These are phyloP conservation scores for Candida taoyuanica DNA, from an alignment of 805 yeast species.

Conservation along the genomic window DNA sequence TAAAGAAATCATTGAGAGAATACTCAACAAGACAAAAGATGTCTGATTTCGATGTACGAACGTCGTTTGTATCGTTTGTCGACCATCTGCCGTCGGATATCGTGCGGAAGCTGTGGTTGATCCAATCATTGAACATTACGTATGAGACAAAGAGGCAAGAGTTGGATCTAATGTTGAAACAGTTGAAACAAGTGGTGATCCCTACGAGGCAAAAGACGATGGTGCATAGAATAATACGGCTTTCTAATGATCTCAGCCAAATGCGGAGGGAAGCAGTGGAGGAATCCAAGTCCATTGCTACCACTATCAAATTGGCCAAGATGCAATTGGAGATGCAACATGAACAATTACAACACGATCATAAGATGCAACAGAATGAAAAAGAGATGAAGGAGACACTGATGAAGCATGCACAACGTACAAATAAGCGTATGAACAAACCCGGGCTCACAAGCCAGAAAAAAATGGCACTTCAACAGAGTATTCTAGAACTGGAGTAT, in stretches of 20 bases:
- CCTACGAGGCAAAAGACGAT: slow-evolving; percentile 8
- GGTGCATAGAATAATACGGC: slow-evolving; percentile 4
- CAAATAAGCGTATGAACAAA: slow-evolving; percentile 21
- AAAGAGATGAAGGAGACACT: slow-evolving; percentile 17
- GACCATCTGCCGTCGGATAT: slow-evolving; percentile 42
- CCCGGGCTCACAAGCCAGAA: slow-evolving; percentile 6
- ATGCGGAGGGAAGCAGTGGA: slow-evolving; percentile 29
- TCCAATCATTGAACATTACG: slow-evolving; percentile 32
- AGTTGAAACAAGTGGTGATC: slow-evolving; percentile 6
- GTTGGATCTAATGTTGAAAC: slow-evolving; percentile 15
- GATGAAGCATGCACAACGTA: slow-evolving; percentile 16
- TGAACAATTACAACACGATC: slow-evolving; percentile 25
- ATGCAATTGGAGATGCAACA: slow-evolving; percentile 21
- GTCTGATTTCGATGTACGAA: slow-evolving; percentile 32
- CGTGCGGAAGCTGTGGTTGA: slow-evolving; percentile 37
- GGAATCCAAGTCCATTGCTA: slow-evolving; percentile 25
- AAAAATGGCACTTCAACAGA: slow-evolving; percentile 4
- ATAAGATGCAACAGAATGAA: slow-evolving; percentile 23
- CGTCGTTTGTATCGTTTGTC: slow-evolving; percentile 33
- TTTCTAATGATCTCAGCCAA: slow-evolving; percentile 19
- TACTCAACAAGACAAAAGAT: slow-evolving; percentile 4
- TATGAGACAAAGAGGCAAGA: slow-evolving; percentile 16
- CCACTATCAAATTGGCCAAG: slow-evolving; percentile 23
- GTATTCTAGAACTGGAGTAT: slow-evolving; percentile 1
- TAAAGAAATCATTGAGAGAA: too few relatives aligned